phyloP scores from a whole-genome alignment of 177 flowering plant genomes.

The Tripterygium wilfordii region DNA sequence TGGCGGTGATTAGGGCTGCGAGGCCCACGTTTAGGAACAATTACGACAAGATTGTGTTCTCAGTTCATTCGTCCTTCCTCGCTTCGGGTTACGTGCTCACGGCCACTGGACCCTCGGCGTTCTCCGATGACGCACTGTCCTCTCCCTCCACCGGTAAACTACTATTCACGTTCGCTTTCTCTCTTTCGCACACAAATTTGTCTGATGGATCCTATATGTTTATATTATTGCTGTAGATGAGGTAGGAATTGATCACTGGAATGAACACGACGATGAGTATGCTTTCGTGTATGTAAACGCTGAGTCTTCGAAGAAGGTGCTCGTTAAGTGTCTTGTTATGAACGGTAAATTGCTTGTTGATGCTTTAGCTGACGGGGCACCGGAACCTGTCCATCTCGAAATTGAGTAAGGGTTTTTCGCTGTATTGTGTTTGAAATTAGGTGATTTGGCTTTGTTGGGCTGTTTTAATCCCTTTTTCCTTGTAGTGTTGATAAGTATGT shows the following conservation, averaged over 20 bases:
- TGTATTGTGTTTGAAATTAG: no score
- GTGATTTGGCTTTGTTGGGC: no score
- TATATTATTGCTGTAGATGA: conserved; percentile 37
- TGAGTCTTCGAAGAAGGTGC: conserved; percentile 42
- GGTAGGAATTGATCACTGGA: conserved; percentile 77
- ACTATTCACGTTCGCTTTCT: not conserved
- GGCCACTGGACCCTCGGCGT: conserved; percentile 61
- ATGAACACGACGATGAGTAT: conserved; percentile 58
- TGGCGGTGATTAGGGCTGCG: conserved; percentile 74
- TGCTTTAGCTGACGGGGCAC: conserved; percentile 36
- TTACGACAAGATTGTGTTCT: conserved; percentile 64
- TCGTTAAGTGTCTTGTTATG: conserved; percentile 70
- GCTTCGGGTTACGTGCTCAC: conserved; percentile 63
- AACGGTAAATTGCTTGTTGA: conserved; percentile 58
- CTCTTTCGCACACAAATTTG: not conserved
- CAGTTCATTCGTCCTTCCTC: conserved; percentile 65
- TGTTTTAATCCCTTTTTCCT: no score
- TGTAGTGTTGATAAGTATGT: conserved; percentile 50
- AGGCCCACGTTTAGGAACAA: conserved; percentile 61
- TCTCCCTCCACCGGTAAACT: conserved; percentile 42
- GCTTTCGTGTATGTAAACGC: conserved; percentile 60
- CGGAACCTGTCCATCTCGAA: conserved; percentile 54
- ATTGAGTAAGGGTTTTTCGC: conserved; percentile 40
- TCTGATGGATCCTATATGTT: not conserved
- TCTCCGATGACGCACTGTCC: conserved; percentile 38